Evolutionary conservation across 2,329 filamentous ascomycete genomes (phyloP), one percentile per base, ranked within the genome.

Genomic region (Penicillium polonicum): DNA sequence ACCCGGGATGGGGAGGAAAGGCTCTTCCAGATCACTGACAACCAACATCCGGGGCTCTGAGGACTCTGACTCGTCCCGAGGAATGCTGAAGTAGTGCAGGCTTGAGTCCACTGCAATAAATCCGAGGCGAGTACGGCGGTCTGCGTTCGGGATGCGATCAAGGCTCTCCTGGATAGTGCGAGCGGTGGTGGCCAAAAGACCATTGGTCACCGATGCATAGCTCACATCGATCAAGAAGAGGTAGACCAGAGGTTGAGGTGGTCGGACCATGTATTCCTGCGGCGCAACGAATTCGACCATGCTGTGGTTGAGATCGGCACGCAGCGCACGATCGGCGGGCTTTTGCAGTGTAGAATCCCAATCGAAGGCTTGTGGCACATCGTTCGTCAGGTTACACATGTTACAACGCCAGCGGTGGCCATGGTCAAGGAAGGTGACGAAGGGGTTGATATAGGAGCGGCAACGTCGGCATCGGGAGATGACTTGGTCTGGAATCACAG

Each of bases 261-360:
- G 92, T 60, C 94, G 89, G 36, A 99, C 94, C 94, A 99, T 99
- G 78, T 99, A 99, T 77, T 99, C 94, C 76, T 99, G 94, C 2
- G 94, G 94, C 13, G 94, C 94, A 65, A 99, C 90, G 72, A 97
- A 99, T 72, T 99, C 94, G 60, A 96, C 92, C 36, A 97, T 92
- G n/a, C 92, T 85, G 72, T 97, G 89, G 78, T 99, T 99, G 60
- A 99, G 82, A 74, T 99, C 94, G 39, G 91, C 85, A 67, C 94
- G 84, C 74, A 95, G 88, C 89, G 94, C 96, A 71, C 94, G 83
- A 74, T 99, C 93, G 50, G 95, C 88, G 52, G 87, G 89, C 80
- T 96, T 92, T 76, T 97, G 93, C 54, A 92, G 83, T 44, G 91
- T 88, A 35, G 91, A 88, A 76, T 99, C 94, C 94, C 94, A 99